Conservation (phyloP, 164 flowering plant genomes). For the Vitis amurensis region DNA sequence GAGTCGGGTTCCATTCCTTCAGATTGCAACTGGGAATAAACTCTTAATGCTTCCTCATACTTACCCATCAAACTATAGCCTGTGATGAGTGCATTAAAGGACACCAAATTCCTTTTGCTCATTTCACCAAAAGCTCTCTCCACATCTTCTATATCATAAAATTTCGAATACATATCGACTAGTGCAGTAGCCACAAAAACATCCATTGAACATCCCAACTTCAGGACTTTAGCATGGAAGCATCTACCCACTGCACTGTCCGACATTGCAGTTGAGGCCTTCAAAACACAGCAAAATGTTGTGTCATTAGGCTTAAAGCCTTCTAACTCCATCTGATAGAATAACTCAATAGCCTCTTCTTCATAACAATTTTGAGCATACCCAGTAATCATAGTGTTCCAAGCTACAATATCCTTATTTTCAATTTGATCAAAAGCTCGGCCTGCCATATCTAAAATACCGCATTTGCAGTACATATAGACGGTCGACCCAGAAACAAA, state of each 20-base stretch:
- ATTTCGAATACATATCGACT: conserved; percentile 34
- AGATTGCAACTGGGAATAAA: conserved; percentile 8
- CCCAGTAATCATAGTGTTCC: conserved; percentile 33
- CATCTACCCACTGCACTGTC: conserved; percentile 18
- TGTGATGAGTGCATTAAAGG: conserved; percentile 33
- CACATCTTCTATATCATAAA: conserved; percentile 17
- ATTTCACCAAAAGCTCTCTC: conserved; percentile 24
- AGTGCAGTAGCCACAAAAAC: conserved; percentile 29
- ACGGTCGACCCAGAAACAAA: conserved; percentile 21
- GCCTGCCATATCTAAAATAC: conserved; percentile 14
- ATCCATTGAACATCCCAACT: conserved; percentile 17
- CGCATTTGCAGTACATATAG: conserved; percentile 27
- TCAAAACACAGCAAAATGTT: conserved; percentile 21
- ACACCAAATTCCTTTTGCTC: conserved; percentile 13
- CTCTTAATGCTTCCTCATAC: conserved; percentile 16
- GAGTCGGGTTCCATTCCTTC: conserved; percentile 22
- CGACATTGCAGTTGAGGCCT: conserved; percentile 21
- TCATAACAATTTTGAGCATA: conserved; percentile 22
- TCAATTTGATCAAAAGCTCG: conserved; percentile 23
- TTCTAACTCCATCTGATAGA: conserved; percentile 15
- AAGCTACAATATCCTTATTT: conserved; percentile 25
- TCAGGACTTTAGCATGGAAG: conserved; percentile 24
- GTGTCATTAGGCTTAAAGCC: conserved; percentile 26
- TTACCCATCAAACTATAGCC: conserved; percentile 24
- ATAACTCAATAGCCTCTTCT: conserved; percentile 25